Conservation (phyloP, 257 asterid genomes). For the Galeopsis tetrahit region DNA sequence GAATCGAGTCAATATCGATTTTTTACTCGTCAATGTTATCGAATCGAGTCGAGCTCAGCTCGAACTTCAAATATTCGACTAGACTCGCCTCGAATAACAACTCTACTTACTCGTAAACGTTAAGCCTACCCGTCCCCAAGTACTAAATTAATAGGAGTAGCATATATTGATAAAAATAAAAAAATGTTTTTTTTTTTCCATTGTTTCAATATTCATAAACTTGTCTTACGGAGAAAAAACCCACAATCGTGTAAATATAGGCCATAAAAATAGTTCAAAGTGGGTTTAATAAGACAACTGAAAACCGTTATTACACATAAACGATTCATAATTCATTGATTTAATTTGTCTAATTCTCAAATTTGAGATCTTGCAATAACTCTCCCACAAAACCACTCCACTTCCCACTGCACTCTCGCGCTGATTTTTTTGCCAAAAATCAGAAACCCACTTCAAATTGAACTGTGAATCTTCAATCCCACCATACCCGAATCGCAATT, state of each 20-base stretch:
- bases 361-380: constrained; percentile 30
- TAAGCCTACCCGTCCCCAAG: too few species aligned
- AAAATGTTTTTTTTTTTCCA: background rate
- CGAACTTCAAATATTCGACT: too few species aligned
- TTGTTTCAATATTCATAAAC: background rate
- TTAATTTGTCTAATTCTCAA: constrained; percentile 1
- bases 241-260: background rate
- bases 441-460: constrained; percentile 20
- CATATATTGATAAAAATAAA: too few species aligned
- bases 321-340: background rate
- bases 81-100: too few species aligned
- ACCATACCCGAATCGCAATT: constrained; percentile 1
- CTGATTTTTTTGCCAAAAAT: background rate
- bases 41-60: too few species aligned
- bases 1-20: too few species aligned
- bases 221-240: background rate
- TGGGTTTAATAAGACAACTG: background rate
- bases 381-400: constrained; percentile 27
- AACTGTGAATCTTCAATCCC: constrained; percentile 27
- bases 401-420: constrained; percentile 24
- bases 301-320: constrained; percentile 12
- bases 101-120: too few species aligned
- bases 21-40: too few species aligned
- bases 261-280: background rate
- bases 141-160: too few species aligned